Base-by-base conservation (phyloP, 1,139 yeast species). In the Debaryomycetaceae sp. region DNA sequence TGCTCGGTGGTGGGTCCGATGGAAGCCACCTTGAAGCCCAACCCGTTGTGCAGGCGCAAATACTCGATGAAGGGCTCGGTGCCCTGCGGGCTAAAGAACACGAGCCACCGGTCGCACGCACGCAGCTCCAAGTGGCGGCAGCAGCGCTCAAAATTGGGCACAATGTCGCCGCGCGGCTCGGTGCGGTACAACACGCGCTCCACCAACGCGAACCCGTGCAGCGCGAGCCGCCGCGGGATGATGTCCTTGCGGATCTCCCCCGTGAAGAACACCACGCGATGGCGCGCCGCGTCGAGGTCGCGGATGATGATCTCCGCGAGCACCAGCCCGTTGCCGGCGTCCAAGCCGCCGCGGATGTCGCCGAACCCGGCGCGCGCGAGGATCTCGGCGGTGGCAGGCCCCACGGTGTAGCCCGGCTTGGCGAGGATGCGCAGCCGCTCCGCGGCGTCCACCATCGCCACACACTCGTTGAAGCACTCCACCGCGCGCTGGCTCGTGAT, bases 401-500 rank as follows among this genome's bases (percentile, higher is more conserved):
- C 97, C 5, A 91, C 96, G 0, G 96, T 86, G 47, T 80, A 91
- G 0, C 81, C 81, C 0, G 79, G 71, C 44, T 75, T 77, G 1
- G 43, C 33, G 9, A 71, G 56, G 3, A 76, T 58, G 4, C 24
- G 31, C 0, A 44, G 38, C 13, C 51, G 44, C n/a, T 42, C 30
- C 3, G 23, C 40, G 3, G 34, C 38, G n/a, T 45, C 43, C 3
- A 54, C 32, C n/a, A 38, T 23, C 3, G 56, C 27, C 23, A 74
- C 54, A 27, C 73, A 73, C 29, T 62, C 66, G 30, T 67, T 65
- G 11, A 83, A 56, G 20, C 89, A 82, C 46, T 89, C 96, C 0
- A 89, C 95, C 0, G 96, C 95, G 42, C 97, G 58, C 51, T 89
- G 96, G 3, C 95, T 83, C 0, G 97, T 88, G n/a, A 91, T 77